Percentiles rank a stretch among this genome's conserved stretches.
Evolutionary conservation across 805 yeast species (phyloP).

Genomic region (Kluyveromyces lactis): DNA sequence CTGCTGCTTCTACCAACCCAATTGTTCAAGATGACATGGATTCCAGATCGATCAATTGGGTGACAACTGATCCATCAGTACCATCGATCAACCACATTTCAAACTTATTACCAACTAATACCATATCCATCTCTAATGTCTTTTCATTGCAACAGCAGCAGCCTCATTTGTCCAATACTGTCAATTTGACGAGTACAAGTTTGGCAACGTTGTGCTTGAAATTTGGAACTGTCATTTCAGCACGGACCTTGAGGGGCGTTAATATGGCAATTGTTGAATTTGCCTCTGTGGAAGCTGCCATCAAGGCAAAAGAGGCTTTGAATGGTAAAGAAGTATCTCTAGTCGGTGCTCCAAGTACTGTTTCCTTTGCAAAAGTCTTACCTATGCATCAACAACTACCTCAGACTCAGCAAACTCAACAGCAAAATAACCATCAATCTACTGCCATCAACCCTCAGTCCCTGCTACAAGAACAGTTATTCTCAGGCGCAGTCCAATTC

Average conservation of each 20-base stretch:
- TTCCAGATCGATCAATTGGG: constrained; percentile 48
- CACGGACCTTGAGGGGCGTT: constrained; percentile 46
- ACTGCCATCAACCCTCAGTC: constrained; percentile 17
- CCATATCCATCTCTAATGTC: constrained; percentile 70
- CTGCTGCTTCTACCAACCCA: constrained; percentile 19
- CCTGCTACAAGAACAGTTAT: constrained; percentile 27
- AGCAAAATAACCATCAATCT: constrained; percentile 7
- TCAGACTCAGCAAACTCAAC: constrained; percentile 5
- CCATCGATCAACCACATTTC: constrained; percentile 71
- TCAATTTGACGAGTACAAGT: constrained; percentile 36
- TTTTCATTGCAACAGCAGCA: constrained; percentile 42
- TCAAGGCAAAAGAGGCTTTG: constrained; percentile 66
- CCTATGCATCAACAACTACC: constrained; percentile 29
- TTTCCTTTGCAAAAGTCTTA: constrained; percentile 74
- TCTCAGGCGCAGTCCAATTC: constrained; percentile 26
- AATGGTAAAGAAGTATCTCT: constrained; percentile 71
- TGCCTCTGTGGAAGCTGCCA: constrained; percentile 62
- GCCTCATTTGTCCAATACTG: constrained; percentile 37
- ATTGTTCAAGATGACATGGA: constrained; percentile 50
- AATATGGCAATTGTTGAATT: constrained; percentile 65
- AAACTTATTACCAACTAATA: constrained; percentile 63
- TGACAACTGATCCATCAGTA: constrained; percentile 62
- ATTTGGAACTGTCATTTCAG: constrained; percentile 55
- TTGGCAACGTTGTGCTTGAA: constrained; percentile 51
- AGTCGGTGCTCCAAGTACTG: constrained; percentile 67